Evolutionary conservation across 768 basidiomycete genomes (phyloP).

Genomic region (Amanita brunnescens): DNA sequence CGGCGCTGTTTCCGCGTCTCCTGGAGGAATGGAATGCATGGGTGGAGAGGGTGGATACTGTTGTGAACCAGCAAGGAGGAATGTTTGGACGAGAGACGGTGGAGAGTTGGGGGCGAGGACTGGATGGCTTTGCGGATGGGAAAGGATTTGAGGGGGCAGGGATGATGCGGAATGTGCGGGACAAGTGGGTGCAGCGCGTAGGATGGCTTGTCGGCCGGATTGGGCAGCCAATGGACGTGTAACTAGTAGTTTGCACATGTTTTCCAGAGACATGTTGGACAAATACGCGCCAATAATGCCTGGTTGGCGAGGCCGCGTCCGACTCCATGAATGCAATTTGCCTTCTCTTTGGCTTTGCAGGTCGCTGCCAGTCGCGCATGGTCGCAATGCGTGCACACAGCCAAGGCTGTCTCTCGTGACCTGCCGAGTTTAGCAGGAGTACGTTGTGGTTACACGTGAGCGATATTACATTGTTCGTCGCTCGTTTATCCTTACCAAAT

Average conservation of each 20-base stretch:
- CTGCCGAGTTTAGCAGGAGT: too few species aligned
- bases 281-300: background rate
- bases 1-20: conserved; percentile 54
- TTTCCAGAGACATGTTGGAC: background rate
- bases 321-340: conserved; percentile 42
- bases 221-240: conserved; percentile 29
- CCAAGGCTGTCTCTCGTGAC: background rate
- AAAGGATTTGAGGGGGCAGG: conserved; percentile 30
- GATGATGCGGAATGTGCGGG: conserved; percentile 33
- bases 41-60: conserved; percentile 59
- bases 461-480: background rate
- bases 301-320: conserved; percentile 20
- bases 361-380: conserved; percentile 45
- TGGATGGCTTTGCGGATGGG: conserved; percentile 58
- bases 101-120: conserved; percentile 53
- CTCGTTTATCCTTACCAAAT: background rate
- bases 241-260: conserved; percentile 7
- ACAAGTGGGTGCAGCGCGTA: conserved; percentile 65
- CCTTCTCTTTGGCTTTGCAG: conserved; percentile 28
- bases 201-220: conserved; percentile 67
- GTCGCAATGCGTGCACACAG: conserved; percentile 16
- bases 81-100: conserved; percentile 77
- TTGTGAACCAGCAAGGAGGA: conserved; percentile 63
- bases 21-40: conserved; percentile 72
- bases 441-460: background rate